phyloP scores from a whole-genome alignment of 352 stramenopile species.

The Globisporangium acanthophoron region DNA sequence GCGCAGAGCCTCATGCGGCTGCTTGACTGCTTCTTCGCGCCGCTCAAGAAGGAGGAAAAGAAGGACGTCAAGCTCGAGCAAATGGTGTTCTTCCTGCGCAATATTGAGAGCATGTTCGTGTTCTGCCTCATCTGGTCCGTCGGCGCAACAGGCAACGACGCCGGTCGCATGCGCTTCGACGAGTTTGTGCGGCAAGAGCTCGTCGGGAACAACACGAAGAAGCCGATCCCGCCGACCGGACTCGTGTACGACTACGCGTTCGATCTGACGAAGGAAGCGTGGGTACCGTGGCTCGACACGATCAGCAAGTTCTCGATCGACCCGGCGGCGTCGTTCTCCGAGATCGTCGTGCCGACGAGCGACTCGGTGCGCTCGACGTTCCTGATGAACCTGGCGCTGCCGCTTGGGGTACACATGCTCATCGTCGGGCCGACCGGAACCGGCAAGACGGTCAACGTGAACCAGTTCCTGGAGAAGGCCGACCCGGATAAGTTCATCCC shows the following conservation, averaged over 20 bases:
- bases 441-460: constrained; percentile 94
- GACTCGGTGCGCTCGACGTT: constrained; percentile 93
- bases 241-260: constrained; percentile 92
- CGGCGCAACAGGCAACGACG: constrained; percentile 85
- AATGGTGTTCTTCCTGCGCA: constrained; percentile 56
- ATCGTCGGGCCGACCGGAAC: constrained; percentile 93
- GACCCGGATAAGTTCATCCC: constrained; percentile 90
- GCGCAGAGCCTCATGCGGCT: constrained; percentile 88
- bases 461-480: constrained; percentile 86
- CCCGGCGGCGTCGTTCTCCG: constrained; percentile 75
- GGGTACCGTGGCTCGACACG: constrained; percentile 91
- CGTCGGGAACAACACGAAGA: constrained; percentile 42
- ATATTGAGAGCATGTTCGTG: constrained; percentile 89
- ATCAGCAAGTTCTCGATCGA: constrained; percentile 78
- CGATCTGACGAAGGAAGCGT: constrained; percentile 66
- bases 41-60: constrained; percentile 80
- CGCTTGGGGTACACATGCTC: constrained; percentile 84
- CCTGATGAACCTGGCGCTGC: constrained; percentile 85
- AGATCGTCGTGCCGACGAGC: constrained; percentile 92
- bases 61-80: constrained; percentile 74
- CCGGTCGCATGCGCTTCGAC: constrained; percentile 82
- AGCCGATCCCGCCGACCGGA: constrained; percentile 44
- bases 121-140: constrained; percentile 92
- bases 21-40: constrained; percentile 89
- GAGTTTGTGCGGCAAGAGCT: constrained; percentile 85